Base-by-base conservation (phyloP, 306 rosid species). In the Prunus dulcis region DNA sequence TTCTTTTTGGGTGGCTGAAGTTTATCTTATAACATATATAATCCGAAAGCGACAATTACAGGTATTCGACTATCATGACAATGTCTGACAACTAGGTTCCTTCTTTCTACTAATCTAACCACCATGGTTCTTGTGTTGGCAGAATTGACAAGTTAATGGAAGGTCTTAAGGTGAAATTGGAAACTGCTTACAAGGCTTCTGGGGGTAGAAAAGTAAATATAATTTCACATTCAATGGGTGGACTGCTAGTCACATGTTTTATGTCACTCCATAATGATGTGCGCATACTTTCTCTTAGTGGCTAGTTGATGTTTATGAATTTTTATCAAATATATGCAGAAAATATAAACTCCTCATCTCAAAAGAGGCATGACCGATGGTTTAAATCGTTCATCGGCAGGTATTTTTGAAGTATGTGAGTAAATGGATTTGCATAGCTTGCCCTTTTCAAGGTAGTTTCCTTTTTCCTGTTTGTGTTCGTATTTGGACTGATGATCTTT, bases 191-290 rank as follows among this genome's bases (percentile, higher is more conserved):
- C 91, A 86, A 89, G 76, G 93, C 96, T 75, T 86, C 98, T 43
- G 98, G 97, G 67, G 96, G 97, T 80, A 90, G 93, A 86, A 92
- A 90, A 92, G 89, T 94, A 58, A 88, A 90, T 75, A 76, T 94
- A 61, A 89, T 94, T 61, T 87, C 97, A 1, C 98, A 94, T 80
- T 94, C 98, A 46, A 92, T 94, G 97, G 98, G 98, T 61, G 98
- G 98, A 60, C 79, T 94, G 64, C 76, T 95, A 80, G 80, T 88
- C 68, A 69, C 58, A 76, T 90, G 97, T 82, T 95, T 95, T 86
- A 73, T 92, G 86, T 82, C 89, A 49, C 96, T 90, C 69, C 87
- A 90, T 76, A 84, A 61, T 73, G 96, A 95, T 79, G 98, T 92
- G 79, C 51, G 93, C 81, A 74, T 49, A 53, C 66, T 46, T 70